Evolutionary conservation across 1,284 basidiomycete species (phyloP), one percentile per base, ranked within the genome.

Genomic region (Pseudozyma tsukubaensis): DNA sequence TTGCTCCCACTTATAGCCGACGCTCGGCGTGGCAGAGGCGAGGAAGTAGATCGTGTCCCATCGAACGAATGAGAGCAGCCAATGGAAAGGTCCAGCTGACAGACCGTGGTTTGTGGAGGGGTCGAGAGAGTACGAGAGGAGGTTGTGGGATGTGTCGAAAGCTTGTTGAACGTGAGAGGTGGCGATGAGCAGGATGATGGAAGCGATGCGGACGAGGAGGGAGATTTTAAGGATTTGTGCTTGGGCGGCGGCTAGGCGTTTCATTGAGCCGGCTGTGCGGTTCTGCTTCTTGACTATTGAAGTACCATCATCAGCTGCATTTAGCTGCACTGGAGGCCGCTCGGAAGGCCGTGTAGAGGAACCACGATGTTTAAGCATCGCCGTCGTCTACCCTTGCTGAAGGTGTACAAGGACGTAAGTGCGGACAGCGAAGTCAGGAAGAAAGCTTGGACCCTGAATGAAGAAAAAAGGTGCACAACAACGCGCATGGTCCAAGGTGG

Each of bases 11-110:
- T 85, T 82, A 83, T 96, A 92, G 0, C 81, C 81, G 16, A 16
- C 21, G 13, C 54, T 18, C 32, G 72, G 79, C 3, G 61, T 59
- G 2, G 80, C 80, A 16, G 72, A 47, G 13, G 63, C 49, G 18
- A 84, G 34, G 83, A 94, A 97, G 85, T 97, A 91, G 64, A 97
- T 88, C 1, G 88, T 88, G 81, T 98, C 96, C 96, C 96, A 98
- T 69, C 94, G 89, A n/a, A 93, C 86, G 1, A 85, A 82, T 0
- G 83, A 53, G 4, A 72, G 65, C 4, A 73, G 44, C 48, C 54
- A 67, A 3, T 50, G 16, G 35, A 64, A 59, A 19, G 35, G 24
- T 1, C 55, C 65, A 3, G 61, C 37, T 4, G 57, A 59, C 14
- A 69, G 48, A 2, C 44, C 39, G 37, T 53, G 63, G 0, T 12